phyloP scores from a whole-genome alignment of 1,284 basidiomycete species.

The Singerocomus inundabilis region DNA sequence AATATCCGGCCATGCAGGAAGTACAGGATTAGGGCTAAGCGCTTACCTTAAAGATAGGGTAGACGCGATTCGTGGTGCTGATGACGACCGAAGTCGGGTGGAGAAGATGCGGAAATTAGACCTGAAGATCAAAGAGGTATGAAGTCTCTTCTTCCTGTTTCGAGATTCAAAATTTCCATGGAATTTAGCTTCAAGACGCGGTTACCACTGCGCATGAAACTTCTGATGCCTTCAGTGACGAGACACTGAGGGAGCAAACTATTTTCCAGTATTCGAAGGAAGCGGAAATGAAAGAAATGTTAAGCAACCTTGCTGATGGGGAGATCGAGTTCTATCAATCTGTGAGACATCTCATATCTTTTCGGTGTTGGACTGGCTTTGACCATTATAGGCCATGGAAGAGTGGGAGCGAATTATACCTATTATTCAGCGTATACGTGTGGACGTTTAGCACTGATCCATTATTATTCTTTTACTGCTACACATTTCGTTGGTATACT shows the following conservation, averaged over 20 bases:
- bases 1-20: constrained; percentile 77
- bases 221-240: constrained; percentile 91
- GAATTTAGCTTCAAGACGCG: constrained; percentile 84
- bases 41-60: constrained; percentile 95
- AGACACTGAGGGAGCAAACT: constrained; percentile 87
- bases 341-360: constrained; percentile 41
- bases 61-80: constrained; percentile 87
- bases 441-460: constrained; percentile 62
- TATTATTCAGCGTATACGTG: constrained; percentile 81
- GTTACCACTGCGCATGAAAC: constrained; percentile 95
- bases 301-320: constrained; percentile 86
- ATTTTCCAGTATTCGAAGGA: constrained; percentile 90
- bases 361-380: constrained; percentile 6
- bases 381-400: constrained; percentile 68
- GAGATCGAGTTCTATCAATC: constrained; percentile 93
- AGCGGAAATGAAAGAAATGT: constrained; percentile 93
- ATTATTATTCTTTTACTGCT: constrained; percentile 15
- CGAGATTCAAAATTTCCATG: not conserved
- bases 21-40: constrained; percentile 78
- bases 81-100: constrained; percentile 90
- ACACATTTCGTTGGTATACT: constrained; percentile 9
- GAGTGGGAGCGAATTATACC: constrained; percentile 92
- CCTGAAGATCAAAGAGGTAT: constrained; percentile 89
- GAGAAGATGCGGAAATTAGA: constrained; percentile 94
- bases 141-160: constrained; percentile 21